These are phyloP conservation scores for Phtheirospermum japonicum DNA, from an alignment of 257 asterid genomes.

Conservation along the genomic window DNA sequence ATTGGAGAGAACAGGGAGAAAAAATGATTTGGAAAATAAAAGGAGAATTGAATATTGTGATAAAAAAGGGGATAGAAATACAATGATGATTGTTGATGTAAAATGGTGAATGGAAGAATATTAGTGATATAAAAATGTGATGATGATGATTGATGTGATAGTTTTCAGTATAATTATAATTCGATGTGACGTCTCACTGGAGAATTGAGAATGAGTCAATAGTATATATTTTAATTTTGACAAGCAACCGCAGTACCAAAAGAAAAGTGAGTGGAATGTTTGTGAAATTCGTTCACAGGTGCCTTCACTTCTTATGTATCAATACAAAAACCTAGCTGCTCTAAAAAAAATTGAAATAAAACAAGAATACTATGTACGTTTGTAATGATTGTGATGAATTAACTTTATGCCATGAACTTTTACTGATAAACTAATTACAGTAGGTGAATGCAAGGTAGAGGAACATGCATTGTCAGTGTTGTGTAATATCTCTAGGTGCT, in stretches of 20 bases:
- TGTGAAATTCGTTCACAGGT: neutral
- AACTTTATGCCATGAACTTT: neutral
- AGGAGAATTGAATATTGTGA: neutral
- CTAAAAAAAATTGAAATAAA: neutral
- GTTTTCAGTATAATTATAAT: neutral
- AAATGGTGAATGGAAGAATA: neutral
- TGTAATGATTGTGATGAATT: neutral
- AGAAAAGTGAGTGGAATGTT: neutral
- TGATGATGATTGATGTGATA: neutral
- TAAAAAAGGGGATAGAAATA: neutral
- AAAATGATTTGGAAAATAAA: neutral
- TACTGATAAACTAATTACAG: neutral
- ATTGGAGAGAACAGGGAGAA: neutral
- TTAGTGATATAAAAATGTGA: neutral
- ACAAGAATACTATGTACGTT: neutral
- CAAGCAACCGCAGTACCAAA: neutral
- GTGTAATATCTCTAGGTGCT: neutral
- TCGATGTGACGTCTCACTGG: neutral
- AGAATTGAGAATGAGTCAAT: neutral
- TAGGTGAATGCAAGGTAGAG: neutral
- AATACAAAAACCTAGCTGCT: neutral
- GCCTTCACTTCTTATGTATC: neutral
- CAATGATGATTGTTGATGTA: neutral
- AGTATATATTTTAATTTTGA: neutral
- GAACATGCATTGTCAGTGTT: neutral